Evolutionary conservation across 2,329 filamentous ascomycete genomes (phyloP).

Genomic region (Scytalidium lignicola): DNA sequence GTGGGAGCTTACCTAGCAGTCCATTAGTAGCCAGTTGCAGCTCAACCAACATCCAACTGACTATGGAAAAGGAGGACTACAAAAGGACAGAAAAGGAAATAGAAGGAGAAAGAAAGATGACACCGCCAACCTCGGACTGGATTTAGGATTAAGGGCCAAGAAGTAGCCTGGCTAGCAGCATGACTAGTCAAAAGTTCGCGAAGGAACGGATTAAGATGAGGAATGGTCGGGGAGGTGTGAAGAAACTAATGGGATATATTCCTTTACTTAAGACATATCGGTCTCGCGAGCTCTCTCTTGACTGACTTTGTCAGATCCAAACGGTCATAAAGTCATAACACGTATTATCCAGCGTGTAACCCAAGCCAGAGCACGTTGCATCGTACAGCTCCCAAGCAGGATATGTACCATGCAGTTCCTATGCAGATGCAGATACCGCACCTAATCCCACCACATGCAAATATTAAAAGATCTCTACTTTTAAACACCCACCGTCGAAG

Average conservation of each 20-base stretch:
- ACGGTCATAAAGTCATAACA: not conserved
- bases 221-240: too few species aligned
- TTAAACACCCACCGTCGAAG: not conserved
- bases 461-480: not conserved
- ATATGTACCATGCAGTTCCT: not conserved
- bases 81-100: slow-evolving; percentile 13
- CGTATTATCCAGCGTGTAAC: not conserved
- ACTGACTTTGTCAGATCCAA: too few species aligned
- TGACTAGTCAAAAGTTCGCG: slow-evolving; percentile 31
- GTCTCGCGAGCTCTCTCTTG: too few species aligned
- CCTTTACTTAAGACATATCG: too few species aligned
- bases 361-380: not conserved
- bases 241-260: too few species aligned
- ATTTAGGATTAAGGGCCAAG: slow-evolving; percentile 49
- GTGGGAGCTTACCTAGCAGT: too few species aligned
- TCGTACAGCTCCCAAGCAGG: not conserved
- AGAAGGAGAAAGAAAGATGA: slow-evolving; percentile 42
- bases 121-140: slow-evolving; percentile 58
- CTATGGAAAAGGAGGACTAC: too few species aligned
- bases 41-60: too few species aligned
- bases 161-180: slow-evolving; percentile 44
- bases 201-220: too few species aligned
- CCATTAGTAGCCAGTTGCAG: too few species aligned
- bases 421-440: not conserved
- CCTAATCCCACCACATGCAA: not conserved